Evolutionary conservation across 2,329 filamentous ascomycete species (phyloP), one percentile per base, ranked within the genome.

Genomic region (Fusarium papillatum): DNA sequence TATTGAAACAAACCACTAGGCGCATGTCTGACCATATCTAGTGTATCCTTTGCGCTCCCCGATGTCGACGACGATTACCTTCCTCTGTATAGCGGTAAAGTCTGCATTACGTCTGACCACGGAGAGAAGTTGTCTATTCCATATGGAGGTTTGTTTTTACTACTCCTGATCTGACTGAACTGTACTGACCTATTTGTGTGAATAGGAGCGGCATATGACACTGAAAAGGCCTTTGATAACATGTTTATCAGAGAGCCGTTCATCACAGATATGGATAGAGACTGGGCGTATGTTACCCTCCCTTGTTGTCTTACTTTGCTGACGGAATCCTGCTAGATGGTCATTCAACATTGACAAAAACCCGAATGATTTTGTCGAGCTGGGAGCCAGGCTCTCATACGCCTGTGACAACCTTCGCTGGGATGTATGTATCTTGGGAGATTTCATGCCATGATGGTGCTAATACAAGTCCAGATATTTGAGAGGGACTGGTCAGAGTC

Each of bases 31-130:
- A 70, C 48, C 8, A 6, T 59, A 2, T 34, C 5, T 31, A 84
- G 83, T 39, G 76, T 84, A 36, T 65, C 53, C 7, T 84, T 84
- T 66, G 72, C 68, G 9, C 74, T 79, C 13, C 83, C 83, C 2
- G 70, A 80, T 5, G 72, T 83, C 22, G 70, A 81, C 29, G 83
- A 84, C 22, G 80, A 83, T 29, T 78, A 80, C 50, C 75, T 88
- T 53, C 86, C 86, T 0, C 73, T 87, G 7, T 88, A 88, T 69
- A 83, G 85, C 46, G 87, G 87, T 24, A 87, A 87, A 73, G 79
- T 88, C 26, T 81, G 83, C 67, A 76, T 88, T 24, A 80, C 79
- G 7, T 84, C 84, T n/a, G 81, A 82, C 53, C 84, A 85, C 41
- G 83, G 83, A 10, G 87, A 87, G 66, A 74, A 81, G 16, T 78